Evolutionary conservation across 2,329 filamentous ascomycete genomes (phyloP).

Genomic region (Curvularia hawaiiensis): DNA sequence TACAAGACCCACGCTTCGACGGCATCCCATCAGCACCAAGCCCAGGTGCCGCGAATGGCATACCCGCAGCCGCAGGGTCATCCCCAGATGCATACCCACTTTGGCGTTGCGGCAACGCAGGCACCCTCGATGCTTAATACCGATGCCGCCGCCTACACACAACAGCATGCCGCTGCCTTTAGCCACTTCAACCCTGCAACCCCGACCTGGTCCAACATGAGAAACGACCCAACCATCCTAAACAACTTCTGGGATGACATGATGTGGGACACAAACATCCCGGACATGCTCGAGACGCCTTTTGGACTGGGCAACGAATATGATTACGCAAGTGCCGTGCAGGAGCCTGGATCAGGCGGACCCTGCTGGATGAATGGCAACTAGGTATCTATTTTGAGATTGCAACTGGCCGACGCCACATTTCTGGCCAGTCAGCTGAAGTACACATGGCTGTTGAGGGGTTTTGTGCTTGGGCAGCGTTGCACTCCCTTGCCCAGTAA

Average conservation of each 20-base stretch:
- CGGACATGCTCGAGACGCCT: conserved; percentile 45
- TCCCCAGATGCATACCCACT: conserved; percentile 19
- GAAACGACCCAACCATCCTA: conserved; percentile 36
- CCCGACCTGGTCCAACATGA: conserved; percentile 29
- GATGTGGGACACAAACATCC: conserved; percentile 50
- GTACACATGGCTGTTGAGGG: neutral
- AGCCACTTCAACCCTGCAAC: conserved; percentile 38
- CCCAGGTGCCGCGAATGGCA: conserved; percentile 20
- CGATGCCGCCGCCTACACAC: conserved; percentile 12
- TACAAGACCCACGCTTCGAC: conserved; percentile 40
- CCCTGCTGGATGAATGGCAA: conserved; percentile 47
- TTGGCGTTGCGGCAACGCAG: conserved; percentile 19
- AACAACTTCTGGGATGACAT: conserved; percentile 50
- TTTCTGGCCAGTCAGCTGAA: neutral
- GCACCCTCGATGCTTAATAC: conserved; percentile 22
- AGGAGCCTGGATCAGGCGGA: conserved; percentile 37
- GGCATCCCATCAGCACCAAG: conserved; percentile 15
- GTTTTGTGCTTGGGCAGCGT: neutral
- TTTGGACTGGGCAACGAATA: conserved; percentile 43
- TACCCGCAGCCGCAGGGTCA: conserved; percentile 13
- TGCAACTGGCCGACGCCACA: neutral
- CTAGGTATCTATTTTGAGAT: conserved; percentile 13
- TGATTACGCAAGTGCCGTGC: conserved; percentile 41
- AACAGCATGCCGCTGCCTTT: conserved; percentile 4
- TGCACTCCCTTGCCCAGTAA: neutral